Conservation (phyloP, 345 rosid species). For the Chamaenerion angustifolium region DNA sequence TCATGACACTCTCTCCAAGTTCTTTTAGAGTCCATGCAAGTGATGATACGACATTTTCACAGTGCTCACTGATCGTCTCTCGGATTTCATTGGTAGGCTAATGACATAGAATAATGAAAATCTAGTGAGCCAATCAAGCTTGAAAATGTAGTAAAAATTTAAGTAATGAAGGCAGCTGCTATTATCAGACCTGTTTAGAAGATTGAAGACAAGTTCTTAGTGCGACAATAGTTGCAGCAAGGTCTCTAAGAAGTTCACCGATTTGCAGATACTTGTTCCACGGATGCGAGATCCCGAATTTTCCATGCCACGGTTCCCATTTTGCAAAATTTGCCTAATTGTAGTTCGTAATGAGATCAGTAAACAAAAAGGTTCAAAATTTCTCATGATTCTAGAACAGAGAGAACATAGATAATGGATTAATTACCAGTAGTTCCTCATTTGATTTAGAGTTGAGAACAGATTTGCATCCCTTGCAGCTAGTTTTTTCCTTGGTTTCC, state of each 20-base stretch:
- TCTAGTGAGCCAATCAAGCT: neutral
- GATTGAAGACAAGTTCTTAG: slow-evolving; percentile 26
- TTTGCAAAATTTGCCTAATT: slow-evolving; percentile 64
- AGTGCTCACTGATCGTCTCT: slow-evolving; percentile 28
- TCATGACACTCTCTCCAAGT: slow-evolving; percentile 39
- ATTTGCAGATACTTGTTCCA: slow-evolving; percentile 56
- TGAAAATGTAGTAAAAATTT: neutral
- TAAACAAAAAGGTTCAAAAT: neutral
- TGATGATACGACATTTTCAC: slow-evolving; percentile 19
- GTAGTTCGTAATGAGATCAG: neutral
- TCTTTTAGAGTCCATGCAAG: slow-evolving; percentile 35
- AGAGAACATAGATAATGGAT: neutral
- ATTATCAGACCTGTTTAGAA: slow-evolving; percentile 21
- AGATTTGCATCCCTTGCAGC: slow-evolving; percentile 24
- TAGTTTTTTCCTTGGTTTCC: slow-evolving; percentile 14
- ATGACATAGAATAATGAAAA: neutral
- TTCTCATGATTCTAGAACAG: neutral
- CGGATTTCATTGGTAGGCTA: slow-evolving; percentile 14
- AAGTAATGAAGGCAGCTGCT: neutral
- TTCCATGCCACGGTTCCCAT: slow-evolving; percentile 97
- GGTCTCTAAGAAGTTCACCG: slow-evolving; percentile 45
- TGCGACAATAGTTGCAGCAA: slow-evolving; percentile 27
- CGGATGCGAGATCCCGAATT: slow-evolving; percentile 61
- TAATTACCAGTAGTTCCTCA: slow-evolving; percentile 47
- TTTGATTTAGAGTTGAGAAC: slow-evolving; percentile 38